A percentile compares a stretch with the other conserved stretches of the same genome.
Conservation (phyloP, 371 early-diverging fungal species). For the Globomyces sp. region DNA sequence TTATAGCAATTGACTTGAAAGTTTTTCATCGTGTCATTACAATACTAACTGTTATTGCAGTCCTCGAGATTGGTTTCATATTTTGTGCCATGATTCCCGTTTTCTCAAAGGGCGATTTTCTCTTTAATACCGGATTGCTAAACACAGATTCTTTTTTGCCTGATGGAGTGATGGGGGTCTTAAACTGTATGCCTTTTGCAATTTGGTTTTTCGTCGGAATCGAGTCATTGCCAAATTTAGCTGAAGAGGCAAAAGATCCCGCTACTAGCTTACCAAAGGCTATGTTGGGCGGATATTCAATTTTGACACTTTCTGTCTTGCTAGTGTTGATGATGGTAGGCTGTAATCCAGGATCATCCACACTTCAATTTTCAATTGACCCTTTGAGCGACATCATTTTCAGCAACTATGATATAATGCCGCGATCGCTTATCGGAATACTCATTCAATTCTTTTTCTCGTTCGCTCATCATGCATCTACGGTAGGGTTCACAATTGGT, state of each 20-base stretch:
- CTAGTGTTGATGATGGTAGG: background rate
- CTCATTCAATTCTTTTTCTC: conserved; percentile 4
- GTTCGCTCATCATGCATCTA: background rate
- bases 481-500: conserved; percentile 1
- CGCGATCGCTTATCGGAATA: background rate
- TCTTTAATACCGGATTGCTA: background rate
- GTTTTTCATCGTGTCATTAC: background rate
- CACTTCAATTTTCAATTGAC: background rate
- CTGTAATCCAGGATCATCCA: background rate
- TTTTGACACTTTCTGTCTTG: background rate
- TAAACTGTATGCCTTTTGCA: background rate
- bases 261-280: background rate
- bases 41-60: background rate
- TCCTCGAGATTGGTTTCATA: background rate
- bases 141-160: background rate
- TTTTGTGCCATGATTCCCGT: background rate
- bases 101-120: background rate
- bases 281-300: background rate
- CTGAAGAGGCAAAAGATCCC: background rate
- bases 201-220: conserved; percentile 7
- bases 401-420: background rate
- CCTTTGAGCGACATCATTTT: conserved; percentile 5
- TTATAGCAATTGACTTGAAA: conserved; percentile 3
- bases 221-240: conserved; percentile 1
- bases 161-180: background rate